A percentile compares a stretch with the other conserved stretches of the same genome.
Evolutionary conservation across 768 basidiomycete genomes (phyloP).

Genomic region (Rhodotorula graminis): DNA sequence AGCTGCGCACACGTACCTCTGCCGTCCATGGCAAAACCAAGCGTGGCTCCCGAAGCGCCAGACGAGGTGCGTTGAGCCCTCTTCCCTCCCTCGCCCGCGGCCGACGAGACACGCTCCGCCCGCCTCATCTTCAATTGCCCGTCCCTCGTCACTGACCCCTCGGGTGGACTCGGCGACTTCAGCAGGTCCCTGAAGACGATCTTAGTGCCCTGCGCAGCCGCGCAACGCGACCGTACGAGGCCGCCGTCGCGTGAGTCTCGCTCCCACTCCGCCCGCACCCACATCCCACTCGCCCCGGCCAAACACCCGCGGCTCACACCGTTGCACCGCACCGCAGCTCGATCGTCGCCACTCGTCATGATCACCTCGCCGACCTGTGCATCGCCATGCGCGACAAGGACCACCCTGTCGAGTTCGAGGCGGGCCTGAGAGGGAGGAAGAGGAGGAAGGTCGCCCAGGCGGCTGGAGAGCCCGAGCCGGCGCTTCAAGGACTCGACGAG

Average conservation of each 20-base stretch:
- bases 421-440: slow-evolving; percentile 19
- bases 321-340: neutral
- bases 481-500: neutral
- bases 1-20: too few species aligned
- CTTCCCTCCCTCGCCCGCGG: neutral
- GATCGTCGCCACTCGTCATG: neutral
- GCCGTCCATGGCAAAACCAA: neutral
- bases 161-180: neutral
- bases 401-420: slow-evolving; percentile 11
- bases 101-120: neutral
- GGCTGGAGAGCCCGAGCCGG: neutral
- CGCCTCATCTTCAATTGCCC: neutral
- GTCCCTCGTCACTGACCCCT: neutral
- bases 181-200: neutral
- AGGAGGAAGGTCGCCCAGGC: slow-evolving; percentile 4
- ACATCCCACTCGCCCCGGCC: neutral
- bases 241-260: slow-evolving; percentile 10
- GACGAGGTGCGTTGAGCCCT: slow-evolving; percentile 7
- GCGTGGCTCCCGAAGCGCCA: neutral
- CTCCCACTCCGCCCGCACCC: neutral
- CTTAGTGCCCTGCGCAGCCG: neutral
- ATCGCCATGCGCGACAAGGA: slow-evolving; percentile 29
- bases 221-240: slow-evolving; percentile 9
- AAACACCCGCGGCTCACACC: neutral
- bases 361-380: slow-evolving; percentile 21